phyloP scores from a whole-genome alignment of 2,329 filamentous ascomycete species.

The Aspergillus ochraceoroseus region DNA sequence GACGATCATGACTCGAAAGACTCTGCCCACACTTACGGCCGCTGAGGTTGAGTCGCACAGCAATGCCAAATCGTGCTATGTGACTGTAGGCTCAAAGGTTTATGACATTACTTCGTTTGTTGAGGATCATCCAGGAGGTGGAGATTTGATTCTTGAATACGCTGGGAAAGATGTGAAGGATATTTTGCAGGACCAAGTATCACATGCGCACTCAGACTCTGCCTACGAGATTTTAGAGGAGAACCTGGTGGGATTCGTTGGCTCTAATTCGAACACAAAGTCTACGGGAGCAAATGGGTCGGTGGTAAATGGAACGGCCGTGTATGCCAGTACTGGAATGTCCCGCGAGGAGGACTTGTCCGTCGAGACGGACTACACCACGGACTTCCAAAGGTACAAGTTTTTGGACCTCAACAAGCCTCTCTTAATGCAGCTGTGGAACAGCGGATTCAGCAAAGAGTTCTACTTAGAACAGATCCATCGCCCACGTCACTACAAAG shows the following conservation, averaged over 20 bases:
- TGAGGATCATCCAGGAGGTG: conserved; percentile 83
- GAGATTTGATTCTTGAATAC: conserved; percentile 82
- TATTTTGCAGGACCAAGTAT: conserved; percentile 76
- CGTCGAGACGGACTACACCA: conserved; percentile 70
- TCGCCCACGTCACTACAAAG: conserved; percentile 90
- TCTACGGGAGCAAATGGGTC: conserved; percentile 32
- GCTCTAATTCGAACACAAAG: conserved; percentile 55
- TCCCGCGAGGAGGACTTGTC: conserved; percentile 79
- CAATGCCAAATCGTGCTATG: conserved; percentile 78
- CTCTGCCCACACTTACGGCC: conserved; percentile 74
- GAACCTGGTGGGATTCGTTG: conserved; percentile 74
- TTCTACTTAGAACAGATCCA: conserved; percentile 98
- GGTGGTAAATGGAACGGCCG: conserved; percentile 28
- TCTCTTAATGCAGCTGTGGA: conserved; percentile 82
- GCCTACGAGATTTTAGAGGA: conserved; percentile 97
- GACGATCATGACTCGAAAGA: conserved; percentile 67
- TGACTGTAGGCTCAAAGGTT: conserved; percentile 82
- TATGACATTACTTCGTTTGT: conserved; percentile 94
- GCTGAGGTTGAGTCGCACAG: conserved; percentile 79
- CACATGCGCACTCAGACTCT: conserved; percentile 80
- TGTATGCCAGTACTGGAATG: conserved; percentile 69
- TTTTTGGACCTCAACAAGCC: conserved; percentile 86
- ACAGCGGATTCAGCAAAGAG: conserved; percentile 81
- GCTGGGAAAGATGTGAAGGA: conserved; percentile 78
- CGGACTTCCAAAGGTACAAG: conserved; percentile 84